A percentile compares a stretch with the other conserved stretches of the same genome.
These are phyloP conservation scores for Pichia sp. DNA, from an alignment of 1,139 yeast genomes.

Conservation along the genomic window DNA sequence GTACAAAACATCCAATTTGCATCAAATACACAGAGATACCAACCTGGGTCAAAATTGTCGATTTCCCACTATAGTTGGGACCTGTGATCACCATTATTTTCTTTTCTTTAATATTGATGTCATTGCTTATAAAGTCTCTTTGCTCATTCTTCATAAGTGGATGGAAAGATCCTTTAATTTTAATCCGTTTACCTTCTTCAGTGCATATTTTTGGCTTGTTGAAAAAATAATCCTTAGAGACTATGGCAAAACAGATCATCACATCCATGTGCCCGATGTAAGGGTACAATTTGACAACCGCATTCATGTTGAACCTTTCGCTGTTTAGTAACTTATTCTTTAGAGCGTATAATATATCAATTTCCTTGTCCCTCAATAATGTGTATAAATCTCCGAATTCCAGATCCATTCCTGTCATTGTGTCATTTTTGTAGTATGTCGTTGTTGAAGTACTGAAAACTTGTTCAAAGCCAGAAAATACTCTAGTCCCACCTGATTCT, in stretches of 20 bases:
- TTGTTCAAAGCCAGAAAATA: slow-evolving; percentile 29
- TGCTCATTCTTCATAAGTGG: slow-evolving; percentile 31
- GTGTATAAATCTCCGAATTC: slow-evolving; percentile 37
- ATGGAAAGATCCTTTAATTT: slow-evolving; percentile 29
- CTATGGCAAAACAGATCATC: slow-evolving; percentile 31
- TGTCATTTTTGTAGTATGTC: slow-evolving; percentile 31
- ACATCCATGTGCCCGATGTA: slow-evolving; percentile 34
- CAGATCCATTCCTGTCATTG: slow-evolving; percentile 30
- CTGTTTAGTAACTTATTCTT: slow-evolving; percentile 24
- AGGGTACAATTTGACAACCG: slow-evolving; percentile 20
- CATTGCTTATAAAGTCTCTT: slow-evolving; percentile 18
- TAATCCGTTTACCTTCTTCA: slow-evolving; percentile 15
- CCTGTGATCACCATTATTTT: slow-evolving; percentile 39
- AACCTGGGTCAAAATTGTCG: slow-evolving; percentile 37
- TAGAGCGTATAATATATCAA: slow-evolving; percentile 36
- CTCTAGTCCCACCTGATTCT: neutral
- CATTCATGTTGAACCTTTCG: slow-evolving; percentile 2
- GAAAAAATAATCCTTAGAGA: slow-evolving; percentile 29
- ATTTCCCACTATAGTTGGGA: slow-evolving; percentile 47
- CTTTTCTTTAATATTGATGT: slow-evolving; percentile 28
- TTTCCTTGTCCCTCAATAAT: slow-evolving; percentile 34
- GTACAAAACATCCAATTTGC: slow-evolving; percentile 44
- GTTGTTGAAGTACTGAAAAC: slow-evolving; percentile 34
- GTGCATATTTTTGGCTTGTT: slow-evolving; percentile 32
- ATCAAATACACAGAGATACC: slow-evolving; percentile 39